A percentile compares a stretch with the other conserved stretches of the same genome.
phyloP scores from a whole-genome alignment of 2,329 filamentous ascomycete species.

The Pseudocercospora macadamiae region DNA sequence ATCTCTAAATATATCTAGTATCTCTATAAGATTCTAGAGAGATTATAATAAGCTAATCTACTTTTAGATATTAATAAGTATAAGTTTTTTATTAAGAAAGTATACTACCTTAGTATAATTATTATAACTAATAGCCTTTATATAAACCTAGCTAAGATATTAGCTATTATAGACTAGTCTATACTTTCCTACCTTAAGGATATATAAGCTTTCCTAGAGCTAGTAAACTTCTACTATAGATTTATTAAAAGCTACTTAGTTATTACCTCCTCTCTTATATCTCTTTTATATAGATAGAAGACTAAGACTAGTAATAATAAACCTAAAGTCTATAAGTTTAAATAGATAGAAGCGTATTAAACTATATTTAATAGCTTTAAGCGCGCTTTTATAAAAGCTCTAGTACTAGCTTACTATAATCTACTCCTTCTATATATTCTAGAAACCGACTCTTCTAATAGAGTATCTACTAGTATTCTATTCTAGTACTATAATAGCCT shows the following conservation, averaged over 20 bases:
- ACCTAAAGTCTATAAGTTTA: too few relatives aligned
- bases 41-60: background rate
- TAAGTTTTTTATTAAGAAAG: background rate
- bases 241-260: background rate
- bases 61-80: too few relatives aligned
- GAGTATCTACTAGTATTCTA: background rate
- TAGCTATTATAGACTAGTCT: background rate
- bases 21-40: background rate
- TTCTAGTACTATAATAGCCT: background rate
- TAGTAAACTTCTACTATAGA: conserved; percentile 4
- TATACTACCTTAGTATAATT: background rate
- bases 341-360: background rate
- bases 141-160: background rate
- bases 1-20: background rate
- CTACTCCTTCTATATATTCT: background rate
- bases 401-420: conserved; percentile 2
- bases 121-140: background rate
- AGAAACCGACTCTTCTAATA: conserved; percentile 1
- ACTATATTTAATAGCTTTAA: background rate
- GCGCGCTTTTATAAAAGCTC: background rate
- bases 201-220: background rate
- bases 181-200: background rate
- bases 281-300: background rate
- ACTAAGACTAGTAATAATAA: background rate
- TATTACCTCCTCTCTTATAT: background rate